Percentiles rank a stretch among this genome's conserved stretches.
phyloP scores from a whole-genome alignment of 495 filamentous ascomycete genomes.

The Filosporella fistucella region DNA sequence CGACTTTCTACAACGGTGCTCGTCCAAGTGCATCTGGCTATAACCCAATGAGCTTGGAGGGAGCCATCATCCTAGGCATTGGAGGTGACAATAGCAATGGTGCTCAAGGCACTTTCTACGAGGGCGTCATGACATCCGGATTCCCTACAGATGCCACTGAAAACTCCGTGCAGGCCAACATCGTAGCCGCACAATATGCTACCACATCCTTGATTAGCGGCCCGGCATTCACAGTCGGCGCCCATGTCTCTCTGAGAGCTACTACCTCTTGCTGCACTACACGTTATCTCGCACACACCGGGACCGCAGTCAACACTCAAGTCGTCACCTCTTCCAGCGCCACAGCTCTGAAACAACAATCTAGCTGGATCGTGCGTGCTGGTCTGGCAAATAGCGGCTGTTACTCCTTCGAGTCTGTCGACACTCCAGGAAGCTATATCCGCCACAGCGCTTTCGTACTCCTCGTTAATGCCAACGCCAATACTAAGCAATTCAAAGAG shows the following conservation, averaged over 20 bases:
- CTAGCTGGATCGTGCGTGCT: constrained; percentile 49
- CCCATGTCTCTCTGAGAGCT: constrained; percentile 42
- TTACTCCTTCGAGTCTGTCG: constrained; percentile 51
- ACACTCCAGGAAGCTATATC: constrained; percentile 50
- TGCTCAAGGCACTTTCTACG: constrained; percentile 57
- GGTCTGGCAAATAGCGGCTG: constrained; percentile 49
- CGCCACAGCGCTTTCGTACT: constrained; percentile 46
- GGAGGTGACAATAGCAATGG: constrained; percentile 51
- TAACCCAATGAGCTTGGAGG: constrained; percentile 57
- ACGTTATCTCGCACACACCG: constrained; percentile 46
- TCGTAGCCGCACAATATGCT: constrained; percentile 51
- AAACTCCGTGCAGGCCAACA: constrained; percentile 50
- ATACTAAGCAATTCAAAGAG: constrained; percentile 45
- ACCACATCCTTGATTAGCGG: constrained; percentile 42
- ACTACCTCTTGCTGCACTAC: constrained; percentile 46
- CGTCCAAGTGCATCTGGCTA: constrained; percentile 45
- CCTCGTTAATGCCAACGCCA: constrained; percentile 40
- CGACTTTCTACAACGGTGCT: constrained; percentile 48
- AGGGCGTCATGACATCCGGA: constrained; percentile 55
- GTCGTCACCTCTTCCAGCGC: constrained; percentile 46
- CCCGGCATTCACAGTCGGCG: constrained; percentile 39
- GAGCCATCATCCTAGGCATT: constrained; percentile 57
- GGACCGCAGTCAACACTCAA: constrained; percentile 41
- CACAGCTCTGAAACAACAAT: constrained; percentile 40
- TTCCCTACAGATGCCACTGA: constrained; percentile 53